Evolutionary conservation across 2,329 filamentous ascomycete species (phyloP).

Genomic region (Escovopsis sp.): DNA sequence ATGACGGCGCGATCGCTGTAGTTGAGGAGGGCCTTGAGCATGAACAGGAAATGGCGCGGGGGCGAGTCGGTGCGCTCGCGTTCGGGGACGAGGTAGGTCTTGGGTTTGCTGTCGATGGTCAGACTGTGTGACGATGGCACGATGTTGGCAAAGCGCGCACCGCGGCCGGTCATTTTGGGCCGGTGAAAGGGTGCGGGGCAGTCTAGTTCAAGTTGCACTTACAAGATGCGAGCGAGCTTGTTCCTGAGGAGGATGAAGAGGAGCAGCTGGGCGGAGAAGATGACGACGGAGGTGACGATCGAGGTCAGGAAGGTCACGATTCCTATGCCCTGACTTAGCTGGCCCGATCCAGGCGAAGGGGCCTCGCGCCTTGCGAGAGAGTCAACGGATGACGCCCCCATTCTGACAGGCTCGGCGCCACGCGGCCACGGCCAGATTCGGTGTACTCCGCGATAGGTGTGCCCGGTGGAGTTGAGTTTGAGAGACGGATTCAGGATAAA

Average conservation of each 20-base stretch:
- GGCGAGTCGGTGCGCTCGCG: conserved; percentile 69
- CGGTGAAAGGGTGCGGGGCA: no score
- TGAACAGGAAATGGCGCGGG: conserved; percentile 37
- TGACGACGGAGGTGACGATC: conserved; percentile 42
- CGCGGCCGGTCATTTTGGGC: no score
- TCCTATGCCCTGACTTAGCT: conserved; percentile 21
- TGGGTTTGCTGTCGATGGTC: conserved; percentile 46
- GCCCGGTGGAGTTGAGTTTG: no score
- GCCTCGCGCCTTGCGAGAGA: conserved; percentile 3
- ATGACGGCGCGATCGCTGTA: conserved; percentile 70
- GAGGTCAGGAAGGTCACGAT: conserved; percentile 45
- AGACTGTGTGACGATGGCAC: background rate
- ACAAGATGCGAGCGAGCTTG: conserved; percentile 74
- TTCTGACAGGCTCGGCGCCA: no score
- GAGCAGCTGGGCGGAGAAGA: conserved; percentile 50
- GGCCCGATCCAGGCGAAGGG: conserved; percentile 1
- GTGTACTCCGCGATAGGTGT: no score
- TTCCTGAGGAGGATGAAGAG: conserved; percentile 66
- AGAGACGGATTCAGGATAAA: no score
- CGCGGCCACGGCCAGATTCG: no score
- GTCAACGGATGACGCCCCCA: background rate
- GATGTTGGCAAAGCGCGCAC: background rate
- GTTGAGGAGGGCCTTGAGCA: conserved; percentile 47
- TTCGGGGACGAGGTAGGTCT: conserved; percentile 76
- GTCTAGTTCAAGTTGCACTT: conserved; percentile 21